Conservation (phyloP, 805 yeast species). For the Scheffersomyces lignosus region DNA sequence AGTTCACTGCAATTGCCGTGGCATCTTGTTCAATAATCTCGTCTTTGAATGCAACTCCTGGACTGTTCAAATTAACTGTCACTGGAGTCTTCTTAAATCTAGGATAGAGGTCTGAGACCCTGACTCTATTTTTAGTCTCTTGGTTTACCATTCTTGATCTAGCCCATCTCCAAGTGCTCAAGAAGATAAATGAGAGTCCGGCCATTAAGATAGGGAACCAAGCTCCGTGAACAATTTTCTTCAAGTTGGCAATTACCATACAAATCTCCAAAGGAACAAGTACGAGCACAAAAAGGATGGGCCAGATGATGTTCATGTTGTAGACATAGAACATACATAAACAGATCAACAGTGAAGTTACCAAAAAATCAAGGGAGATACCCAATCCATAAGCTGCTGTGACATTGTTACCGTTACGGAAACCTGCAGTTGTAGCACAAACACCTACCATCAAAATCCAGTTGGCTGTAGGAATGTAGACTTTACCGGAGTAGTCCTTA, state of each 20-base stretch:
- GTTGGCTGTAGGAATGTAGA: slow-evolving; percentile 53
- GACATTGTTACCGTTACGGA: slow-evolving; percentile 47
- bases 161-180: slow-evolving; percentile 51
- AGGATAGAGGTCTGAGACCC: slow-evolving; percentile 36
- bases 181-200: slow-evolving; percentile 33
- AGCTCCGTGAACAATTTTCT: slow-evolving; percentile 58
- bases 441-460: slow-evolving; percentile 53
- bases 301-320: slow-evolving; percentile 32
- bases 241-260: slow-evolving; percentile 48
- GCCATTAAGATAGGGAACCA: slow-evolving; percentile 59
- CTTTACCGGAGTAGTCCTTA: slow-evolving; percentile 45
- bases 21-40: slow-evolving; percentile 2
- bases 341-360: slow-evolving; percentile 49
- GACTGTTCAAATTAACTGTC: slow-evolving; percentile 18
- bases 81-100: slow-evolving; percentile 15
- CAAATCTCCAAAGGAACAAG: slow-evolving; percentile 50
- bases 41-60: slow-evolving; percentile 1
- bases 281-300: slow-evolving; percentile 32
- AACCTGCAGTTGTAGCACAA: slow-evolving; percentile 51
- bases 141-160: slow-evolving; percentile 40
- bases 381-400: slow-evolving; percentile 65
- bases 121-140: slow-evolving; percentile 34
- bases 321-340: slow-evolving; percentile 49
- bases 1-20: slow-evolving; percentile 9
- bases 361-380: slow-evolving; percentile 53